phyloP scores from a whole-genome alignment of 352 stramenopile species.

The Phytophthora pinifolia region DNA sequence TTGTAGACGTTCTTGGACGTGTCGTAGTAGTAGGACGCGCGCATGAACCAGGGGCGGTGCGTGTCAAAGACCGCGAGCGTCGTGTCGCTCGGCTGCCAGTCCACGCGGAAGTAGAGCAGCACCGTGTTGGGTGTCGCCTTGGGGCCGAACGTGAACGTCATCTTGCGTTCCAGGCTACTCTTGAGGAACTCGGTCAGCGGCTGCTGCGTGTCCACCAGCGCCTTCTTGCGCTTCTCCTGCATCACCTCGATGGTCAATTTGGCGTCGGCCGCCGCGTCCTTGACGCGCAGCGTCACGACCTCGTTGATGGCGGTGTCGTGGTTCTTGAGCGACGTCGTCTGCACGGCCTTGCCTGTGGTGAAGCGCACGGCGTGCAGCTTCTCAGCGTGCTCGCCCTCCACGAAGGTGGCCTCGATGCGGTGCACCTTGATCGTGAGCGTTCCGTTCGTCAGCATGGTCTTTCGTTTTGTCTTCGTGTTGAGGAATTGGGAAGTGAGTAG shows the following conservation, averaged over 20 bases:
- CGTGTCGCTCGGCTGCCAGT: conserved; percentile 31
- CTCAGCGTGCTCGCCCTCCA: conserved; percentile 12
- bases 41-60: conserved; percentile 52
- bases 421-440: conserved; percentile 40
- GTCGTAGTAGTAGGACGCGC: conserved; percentile 71
- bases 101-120: conserved; percentile 29
- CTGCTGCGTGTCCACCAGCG: conserved; percentile 40
- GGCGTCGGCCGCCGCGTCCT: conserved; percentile 27
- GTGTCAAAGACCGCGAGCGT: conserved; percentile 16
- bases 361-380: conserved; percentile 31
- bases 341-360: conserved; percentile 34
- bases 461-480: not conserved
- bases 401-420: conserved; percentile 31
- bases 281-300: conserved; percentile 37
- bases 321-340: conserved; percentile 28
- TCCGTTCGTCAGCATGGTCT: conserved; percentile 36
- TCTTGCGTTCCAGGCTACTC: conserved; percentile 26
- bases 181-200: conserved; percentile 33
- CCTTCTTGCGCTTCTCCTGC: conserved; percentile 42
- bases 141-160: conserved; percentile 45
- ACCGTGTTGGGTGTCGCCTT: conserved; percentile 29
- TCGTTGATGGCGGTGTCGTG: conserved; percentile 36
- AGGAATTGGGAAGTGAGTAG: conserved; percentile 31
- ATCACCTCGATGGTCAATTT: conserved; percentile 53
- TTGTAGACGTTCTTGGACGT: conserved; percentile 71